These are phyloP conservation scores for Rhynchosporium agropyri DNA, from an alignment of 2,329 filamentous ascomycete species.

Conservation along the genomic window DNA sequence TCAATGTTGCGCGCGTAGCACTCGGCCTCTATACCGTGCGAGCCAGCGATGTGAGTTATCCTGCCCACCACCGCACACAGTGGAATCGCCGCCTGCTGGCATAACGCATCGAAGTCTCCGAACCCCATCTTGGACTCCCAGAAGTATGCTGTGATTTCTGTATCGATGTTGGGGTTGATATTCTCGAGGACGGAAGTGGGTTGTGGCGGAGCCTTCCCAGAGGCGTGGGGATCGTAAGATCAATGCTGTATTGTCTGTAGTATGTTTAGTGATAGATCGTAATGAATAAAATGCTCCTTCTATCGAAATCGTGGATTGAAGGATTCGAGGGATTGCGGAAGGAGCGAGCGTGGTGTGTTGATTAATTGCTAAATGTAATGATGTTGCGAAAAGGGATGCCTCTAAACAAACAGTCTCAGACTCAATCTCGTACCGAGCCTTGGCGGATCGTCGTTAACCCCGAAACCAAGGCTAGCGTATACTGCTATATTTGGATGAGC, in stretches of 20 bases:
- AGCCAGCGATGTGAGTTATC: slow-evolving; percentile 66
- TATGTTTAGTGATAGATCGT: slow-evolving; percentile 28
- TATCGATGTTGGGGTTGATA: slow-evolving; percentile 29
- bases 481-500: slow-evolving; percentile 25
- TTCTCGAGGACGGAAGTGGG: slow-evolving; percentile 16
- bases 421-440: slow-evolving; percentile 25
- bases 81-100: slow-evolving; percentile 80
- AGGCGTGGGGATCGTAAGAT: slow-evolving; percentile 19
- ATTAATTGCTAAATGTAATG: slow-evolving; percentile 4
- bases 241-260: slow-evolving; percentile 19
- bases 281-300: slow-evolving; percentile 32
- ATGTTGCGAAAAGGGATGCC: slow-evolving; percentile 26
- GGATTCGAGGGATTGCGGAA: slow-evolving; percentile 22
- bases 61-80: slow-evolving; percentile 85
- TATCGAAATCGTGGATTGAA: slow-evolving; percentile 18
- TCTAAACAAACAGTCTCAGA: slow-evolving; percentile 28
- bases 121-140: slow-evolving; percentile 66
- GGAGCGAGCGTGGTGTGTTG: slow-evolving; percentile 13
- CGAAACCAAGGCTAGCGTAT: slow-evolving; percentile 29
- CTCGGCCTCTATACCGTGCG: slow-evolving; percentile 79
- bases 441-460: slow-evolving; percentile 25
- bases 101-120: slow-evolving; percentile 87
- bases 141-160: slow-evolving; percentile 4
- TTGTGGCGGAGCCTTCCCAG: slow-evolving; percentile 20
- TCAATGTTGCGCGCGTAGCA: slow-evolving; percentile 97